These are phyloP conservation scores for Kwoniella heveanensis DNA, from an alignment of 768 basidiomycete genomes.

Conservation along the genomic window DNA sequence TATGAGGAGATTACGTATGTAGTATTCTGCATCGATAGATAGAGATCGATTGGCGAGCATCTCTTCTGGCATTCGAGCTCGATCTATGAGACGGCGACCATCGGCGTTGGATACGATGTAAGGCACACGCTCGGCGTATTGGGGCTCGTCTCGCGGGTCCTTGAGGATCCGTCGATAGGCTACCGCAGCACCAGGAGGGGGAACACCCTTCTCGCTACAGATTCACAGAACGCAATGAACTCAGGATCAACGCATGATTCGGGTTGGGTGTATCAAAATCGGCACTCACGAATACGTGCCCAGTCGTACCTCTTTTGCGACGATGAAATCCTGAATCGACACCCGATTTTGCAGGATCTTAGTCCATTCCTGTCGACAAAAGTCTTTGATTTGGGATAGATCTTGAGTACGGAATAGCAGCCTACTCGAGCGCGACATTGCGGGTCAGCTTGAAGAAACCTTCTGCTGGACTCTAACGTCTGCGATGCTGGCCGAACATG, in stretches of 20 bases:
- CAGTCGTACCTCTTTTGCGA: conserved; percentile 89
- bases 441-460: neutral
- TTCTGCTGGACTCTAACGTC: too few species aligned
- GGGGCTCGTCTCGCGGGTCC: conserved; percentile 80
- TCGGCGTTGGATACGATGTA: conserved; percentile 76
- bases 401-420: conserved; percentile 88
- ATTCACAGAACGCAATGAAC: neutral
- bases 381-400: conserved; percentile 83
- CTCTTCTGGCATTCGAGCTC: conserved; percentile 73
- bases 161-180: conserved; percentile 72
- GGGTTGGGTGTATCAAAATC: too few species aligned
- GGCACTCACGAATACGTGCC: conserved; percentile 82
- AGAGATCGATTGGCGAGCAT: conserved; percentile 65
- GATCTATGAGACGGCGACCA: conserved; percentile 68
- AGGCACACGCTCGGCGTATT: conserved; percentile 90
- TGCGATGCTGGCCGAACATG: neutral
- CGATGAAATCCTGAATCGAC: conserved; percentile 89
- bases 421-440: conserved; percentile 58
- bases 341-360: conserved; percentile 78
- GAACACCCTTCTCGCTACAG: conserved; percentile 74
- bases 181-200: conserved; percentile 88
- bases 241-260: neutral
- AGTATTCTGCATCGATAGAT: conserved; percentile 82
- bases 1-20: conserved; percentile 82
- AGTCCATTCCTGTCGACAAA: conserved; percentile 80